phyloP scores from a whole-genome alignment of 805 yeast species.

The Candida sakaeoensis region DNA sequence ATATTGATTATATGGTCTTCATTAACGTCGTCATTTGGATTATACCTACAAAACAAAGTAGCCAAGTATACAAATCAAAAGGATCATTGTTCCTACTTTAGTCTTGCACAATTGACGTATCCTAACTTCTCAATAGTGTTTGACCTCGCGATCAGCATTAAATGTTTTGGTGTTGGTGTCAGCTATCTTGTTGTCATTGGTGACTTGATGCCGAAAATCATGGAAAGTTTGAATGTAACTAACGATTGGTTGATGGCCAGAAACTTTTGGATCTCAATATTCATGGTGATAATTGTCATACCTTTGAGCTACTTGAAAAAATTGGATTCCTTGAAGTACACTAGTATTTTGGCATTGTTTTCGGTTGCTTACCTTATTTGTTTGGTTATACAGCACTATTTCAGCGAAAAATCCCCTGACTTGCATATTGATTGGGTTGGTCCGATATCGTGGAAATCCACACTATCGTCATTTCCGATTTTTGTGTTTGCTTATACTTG shows the following conservation, averaged over 20 bases:
- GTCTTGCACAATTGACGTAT: constrained; percentile 55
- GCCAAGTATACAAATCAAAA: constrained; percentile 44
- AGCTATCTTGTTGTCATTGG: constrained; percentile 73
- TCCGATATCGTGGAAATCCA: constrained; percentile 36
- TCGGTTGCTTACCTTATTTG: constrained; percentile 63
- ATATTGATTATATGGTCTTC: constrained; percentile 39
- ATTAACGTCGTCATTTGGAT: constrained; percentile 52
- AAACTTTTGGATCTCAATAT: constrained; percentile 52
- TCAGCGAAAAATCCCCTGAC: constrained; percentile 19
- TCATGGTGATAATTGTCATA: constrained; percentile 49
- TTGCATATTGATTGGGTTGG: constrained; percentile 30
- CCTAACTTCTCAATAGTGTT: constrained; percentile 68
- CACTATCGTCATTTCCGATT: constrained; percentile 64
- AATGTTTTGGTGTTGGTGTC: constrained; percentile 76
- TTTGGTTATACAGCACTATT: constrained; percentile 50
- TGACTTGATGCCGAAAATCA: constrained; percentile 64
- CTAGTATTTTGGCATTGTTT: constrained; percentile 64
- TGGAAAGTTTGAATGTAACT: constrained; percentile 33
- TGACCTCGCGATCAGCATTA: constrained; percentile 70
- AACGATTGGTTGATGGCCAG: constrained; percentile 27
- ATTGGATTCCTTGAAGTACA: constrained; percentile 65
- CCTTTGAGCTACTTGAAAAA: constrained; percentile 62
- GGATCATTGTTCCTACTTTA: constrained; percentile 41
- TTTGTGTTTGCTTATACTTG: constrained; percentile 80
- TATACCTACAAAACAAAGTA: constrained; percentile 58